These are phyloP conservation scores for Bacterosira constricta DNA, from an alignment of 108 stramenopile genomes.

Conservation along the genomic window DNA sequence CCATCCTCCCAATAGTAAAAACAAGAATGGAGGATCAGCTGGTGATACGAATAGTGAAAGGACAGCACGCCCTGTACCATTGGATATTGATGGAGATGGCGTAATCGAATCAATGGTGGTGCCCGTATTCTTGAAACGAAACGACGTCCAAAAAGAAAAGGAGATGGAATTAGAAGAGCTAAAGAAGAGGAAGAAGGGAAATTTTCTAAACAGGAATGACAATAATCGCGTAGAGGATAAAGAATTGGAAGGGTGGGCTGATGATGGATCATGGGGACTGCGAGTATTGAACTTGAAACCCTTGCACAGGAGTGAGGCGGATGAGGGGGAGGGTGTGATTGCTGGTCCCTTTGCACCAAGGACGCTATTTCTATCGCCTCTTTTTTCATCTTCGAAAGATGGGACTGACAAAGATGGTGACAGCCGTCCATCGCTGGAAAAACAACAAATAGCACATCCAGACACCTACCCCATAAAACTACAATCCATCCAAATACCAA, in stretches of 20 bases:
- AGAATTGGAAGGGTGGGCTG: conserved; percentile 2
- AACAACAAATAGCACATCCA: not conserved
- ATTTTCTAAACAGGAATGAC: not conserved
- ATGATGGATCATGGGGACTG: conserved; percentile 51
- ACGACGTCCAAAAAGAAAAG: conserved; percentile 19
- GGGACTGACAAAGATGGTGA: conserved; percentile 6
- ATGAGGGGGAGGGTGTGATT: conserved; percentile 14
- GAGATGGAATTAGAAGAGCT: conserved; percentile 4
- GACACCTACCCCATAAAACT: conserved; percentile 30
- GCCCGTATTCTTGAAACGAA: conserved; percentile 22
- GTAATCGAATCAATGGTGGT: conserved; percentile 74
- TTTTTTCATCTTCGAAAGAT: conserved; percentile 1
- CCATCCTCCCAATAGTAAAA: conserved; percentile 7
- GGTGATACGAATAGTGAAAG: too few species aligned
- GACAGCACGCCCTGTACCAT: conserved; percentile 50
- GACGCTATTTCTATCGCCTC: conserved; percentile 54
- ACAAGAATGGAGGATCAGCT: too few species aligned
- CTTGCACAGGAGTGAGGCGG: conserved; percentile 39
- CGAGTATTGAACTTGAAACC: conserved; percentile 76
- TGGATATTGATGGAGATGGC: conserved; percentile 89
- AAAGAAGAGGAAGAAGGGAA: not conserved
- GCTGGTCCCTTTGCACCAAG: conserved; percentile 71
- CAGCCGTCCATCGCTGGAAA: not conserved
- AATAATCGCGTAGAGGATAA: conserved; percentile 1
- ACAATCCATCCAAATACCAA: conserved; percentile 39